Base-by-base conservation (phyloP, 2,329 filamentous ascomycete species). In the Epichloe gansuensis region DNA sequence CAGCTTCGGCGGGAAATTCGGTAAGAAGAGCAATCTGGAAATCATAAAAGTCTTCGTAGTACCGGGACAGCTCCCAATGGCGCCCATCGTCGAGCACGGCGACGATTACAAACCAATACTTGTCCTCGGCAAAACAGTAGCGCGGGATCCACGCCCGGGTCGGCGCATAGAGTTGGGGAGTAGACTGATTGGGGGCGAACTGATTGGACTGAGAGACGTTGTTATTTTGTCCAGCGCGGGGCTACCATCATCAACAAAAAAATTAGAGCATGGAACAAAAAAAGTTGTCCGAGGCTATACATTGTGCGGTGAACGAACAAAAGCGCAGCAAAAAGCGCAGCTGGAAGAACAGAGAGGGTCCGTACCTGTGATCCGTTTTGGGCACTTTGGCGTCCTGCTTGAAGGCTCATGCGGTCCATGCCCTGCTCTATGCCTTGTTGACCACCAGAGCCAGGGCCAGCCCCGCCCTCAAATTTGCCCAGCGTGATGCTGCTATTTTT, bases 1-100 rank as follows among this genome's bases (percentile, higher is more conserved):
- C 93, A 39, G 93, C 91, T 68, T 97, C 93, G 38, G 87, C 82
- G 23, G 93, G 91, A 63, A 96, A 97, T 58, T 84, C 88, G 44
- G 89, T 91, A 47, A 98, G 80, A 8, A 98, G 81, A 35, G 89
- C 88, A 63, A 97, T 97, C 66, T 98, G 93, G 67, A 97, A 91
- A 67, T 97, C 93, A 70, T 97, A 98, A 65, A 98, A 98, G 71
- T 97, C 93, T 67, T 97, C 89, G 64, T 98, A 98, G 64, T 95
- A 93, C 56, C 93, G 82, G 40, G 89, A 91, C 48, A 98, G 73
- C 65, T 96, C 90, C 89, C 90, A 97, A 63, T 87, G 84, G 46
- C 87, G 80, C 47, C 89, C 90, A 64, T 97, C 90, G 63, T 95
- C 89, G 67, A 97, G 80, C 61, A 84, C 78, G 25, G 87, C 89